Percentiles rank a stretch among this genome's conserved stretches.
These are phyloP conservation scores for Penicillium sp. DNA, from an alignment of 2,329 filamentous ascomycete genomes.

Conservation along the genomic window DNA sequence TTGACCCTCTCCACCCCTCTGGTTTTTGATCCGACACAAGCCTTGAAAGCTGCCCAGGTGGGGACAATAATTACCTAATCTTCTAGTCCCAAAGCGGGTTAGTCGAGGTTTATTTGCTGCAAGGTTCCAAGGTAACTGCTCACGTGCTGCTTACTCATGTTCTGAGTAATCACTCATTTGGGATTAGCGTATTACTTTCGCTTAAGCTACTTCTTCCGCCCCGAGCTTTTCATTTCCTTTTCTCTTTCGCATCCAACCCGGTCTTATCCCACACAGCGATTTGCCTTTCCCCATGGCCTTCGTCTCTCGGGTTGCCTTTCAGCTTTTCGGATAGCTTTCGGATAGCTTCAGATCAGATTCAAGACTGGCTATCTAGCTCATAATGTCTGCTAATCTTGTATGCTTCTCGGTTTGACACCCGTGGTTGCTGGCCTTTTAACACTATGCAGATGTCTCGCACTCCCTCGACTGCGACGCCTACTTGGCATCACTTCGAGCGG, in stretches of 20 bases:
- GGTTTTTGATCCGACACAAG: background rate
- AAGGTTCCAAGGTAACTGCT: background rate
- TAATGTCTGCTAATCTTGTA: conserved; percentile 44
- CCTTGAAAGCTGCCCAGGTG: background rate
- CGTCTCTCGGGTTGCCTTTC: conserved; percentile 30
- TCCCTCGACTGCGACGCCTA: conserved; percentile 67
- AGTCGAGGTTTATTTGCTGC: background rate
- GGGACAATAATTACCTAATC: conserved; percentile 2
- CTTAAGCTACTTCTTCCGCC: conserved; percentile 14
- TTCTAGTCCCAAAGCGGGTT: background rate
- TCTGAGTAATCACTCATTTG: background rate
- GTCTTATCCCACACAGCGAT: conserved; percentile 20
- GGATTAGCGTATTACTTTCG: conserved; percentile 28
- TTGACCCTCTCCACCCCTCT: background rate
- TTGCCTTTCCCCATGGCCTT: conserved; percentile 31
- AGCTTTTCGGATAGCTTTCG: conserved; percentile 33
- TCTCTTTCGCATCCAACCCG: conserved; percentile 14
- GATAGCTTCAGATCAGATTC: conserved; percentile 25
- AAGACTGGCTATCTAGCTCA: conserved; percentile 18
- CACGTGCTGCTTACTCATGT: background rate
- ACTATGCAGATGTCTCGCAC: conserved; percentile 62
- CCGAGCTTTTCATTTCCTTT: conserved; percentile 20
- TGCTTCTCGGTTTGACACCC: conserved; percentile 35
- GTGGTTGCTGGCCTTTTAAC: conserved; percentile 35
- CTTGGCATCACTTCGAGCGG: conserved; percentile 71